Percentiles rank a stretch among this genome's conserved stretches.
Evolutionary conservation across 108 stramenopile species (phyloP).

Genomic region (Pseudonitzschia multistriata): DNA sequence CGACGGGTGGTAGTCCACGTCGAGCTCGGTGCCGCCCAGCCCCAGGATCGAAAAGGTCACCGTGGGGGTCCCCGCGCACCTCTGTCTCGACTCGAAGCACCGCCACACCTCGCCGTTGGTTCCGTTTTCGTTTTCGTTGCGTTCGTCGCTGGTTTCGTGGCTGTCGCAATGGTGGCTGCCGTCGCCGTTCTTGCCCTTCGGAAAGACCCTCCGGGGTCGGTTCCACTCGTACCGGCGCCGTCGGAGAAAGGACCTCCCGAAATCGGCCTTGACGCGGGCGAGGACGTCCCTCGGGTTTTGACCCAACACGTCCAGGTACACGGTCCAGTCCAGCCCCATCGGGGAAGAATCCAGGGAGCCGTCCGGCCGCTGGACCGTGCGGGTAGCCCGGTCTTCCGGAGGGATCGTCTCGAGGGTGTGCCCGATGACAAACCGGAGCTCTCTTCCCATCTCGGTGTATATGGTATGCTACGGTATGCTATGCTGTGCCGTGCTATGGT

Average conservation of each 20-base stretch:
- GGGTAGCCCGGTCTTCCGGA: background rate
- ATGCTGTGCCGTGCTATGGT: too few species aligned
- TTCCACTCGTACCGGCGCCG: background rate
- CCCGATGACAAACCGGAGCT: background rate
- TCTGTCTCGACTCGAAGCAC: conserved; percentile 12
- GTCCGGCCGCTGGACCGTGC: background rate
- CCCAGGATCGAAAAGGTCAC: background rate
- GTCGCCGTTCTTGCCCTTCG: background rate
- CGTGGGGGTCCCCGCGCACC: background rate
- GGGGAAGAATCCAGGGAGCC: too few species aligned
- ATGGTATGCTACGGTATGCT: too few species aligned
- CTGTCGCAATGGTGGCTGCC: too few species aligned
- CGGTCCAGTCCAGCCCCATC: background rate
- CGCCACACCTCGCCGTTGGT: conserved; percentile 2
- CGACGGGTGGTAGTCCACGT: background rate
- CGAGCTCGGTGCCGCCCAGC: background rate
- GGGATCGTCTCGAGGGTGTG: background rate
- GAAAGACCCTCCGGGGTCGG: background rate
- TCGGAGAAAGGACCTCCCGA: background rate
- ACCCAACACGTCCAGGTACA: background rate
- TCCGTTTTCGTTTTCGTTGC: background rate
- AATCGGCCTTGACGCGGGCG: conserved; percentile 7
- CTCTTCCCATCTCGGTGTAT: too few species aligned
- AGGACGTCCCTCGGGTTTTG: background rate
- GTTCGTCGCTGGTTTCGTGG: too few species aligned